These are phyloP conservation scores for Trametes maxima DNA, from an alignment of 768 basidiomycete genomes.

Conservation along the genomic window DNA sequence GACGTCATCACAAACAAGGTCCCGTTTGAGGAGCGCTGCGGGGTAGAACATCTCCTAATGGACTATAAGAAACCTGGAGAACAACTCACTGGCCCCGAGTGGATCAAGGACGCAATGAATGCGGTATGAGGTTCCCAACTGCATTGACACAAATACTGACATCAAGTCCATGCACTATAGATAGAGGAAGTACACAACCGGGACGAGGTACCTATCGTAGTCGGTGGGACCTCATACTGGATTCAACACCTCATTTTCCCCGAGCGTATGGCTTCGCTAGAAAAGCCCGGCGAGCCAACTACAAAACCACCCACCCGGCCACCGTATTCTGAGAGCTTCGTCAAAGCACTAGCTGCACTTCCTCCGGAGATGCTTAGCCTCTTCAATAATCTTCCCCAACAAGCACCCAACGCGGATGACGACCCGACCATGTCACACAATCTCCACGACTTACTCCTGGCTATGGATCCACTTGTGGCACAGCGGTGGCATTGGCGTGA, in stretches of 20 bases:
- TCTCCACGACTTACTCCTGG: constrained; percentile 65
- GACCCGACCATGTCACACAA: constrained; percentile 59
- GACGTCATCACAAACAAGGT: constrained; percentile 96
- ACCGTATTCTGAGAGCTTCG: constrained; percentile 35
- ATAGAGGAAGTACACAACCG: constrained; percentile 71
- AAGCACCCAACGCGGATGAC: constrained; percentile 55
- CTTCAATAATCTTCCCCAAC: constrained; percentile 59
- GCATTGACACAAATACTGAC: background rate
- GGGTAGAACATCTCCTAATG: constrained; percentile 89
- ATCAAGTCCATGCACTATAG: constrained; percentile 39
- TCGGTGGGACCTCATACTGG: constrained; percentile 97
- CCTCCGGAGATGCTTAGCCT: constrained; percentile 50
- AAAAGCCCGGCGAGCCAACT: constrained; percentile 5
- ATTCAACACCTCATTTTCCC: constrained; percentile 95
- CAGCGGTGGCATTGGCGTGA: constrained; percentile 96
- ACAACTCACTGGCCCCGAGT: constrained; percentile 85
- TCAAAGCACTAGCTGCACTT: constrained; percentile 45
- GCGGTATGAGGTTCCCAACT: constrained; percentile 53
- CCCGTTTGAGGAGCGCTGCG: constrained; percentile 69
- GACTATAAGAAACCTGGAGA: constrained; percentile 84
- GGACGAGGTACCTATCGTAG: constrained; percentile 79
- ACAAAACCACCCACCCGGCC: background rate
- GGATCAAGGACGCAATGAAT: constrained; percentile 80
- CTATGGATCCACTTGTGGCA: constrained; percentile 74
- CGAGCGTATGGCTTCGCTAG: constrained; percentile 54